Base-by-base conservation (phyloP, 2,329 filamentous ascomycete species). In the Hypoxylon sp. region DNA sequence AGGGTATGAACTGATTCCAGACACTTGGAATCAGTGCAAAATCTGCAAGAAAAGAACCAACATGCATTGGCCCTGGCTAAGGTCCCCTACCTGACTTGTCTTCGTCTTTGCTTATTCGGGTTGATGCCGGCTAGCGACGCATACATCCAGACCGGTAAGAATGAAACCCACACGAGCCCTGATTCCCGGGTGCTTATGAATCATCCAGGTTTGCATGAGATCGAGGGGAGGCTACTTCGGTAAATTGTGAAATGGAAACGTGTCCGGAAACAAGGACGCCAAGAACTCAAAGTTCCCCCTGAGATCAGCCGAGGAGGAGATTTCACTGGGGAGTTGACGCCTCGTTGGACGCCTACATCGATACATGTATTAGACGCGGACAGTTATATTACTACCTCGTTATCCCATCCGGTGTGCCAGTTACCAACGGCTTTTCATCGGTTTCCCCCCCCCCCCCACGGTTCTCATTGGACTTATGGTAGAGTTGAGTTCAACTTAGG, bases 31-130 rank as follows among this genome's bases (percentile, higher is more conserved):
- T 43, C 7, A 27, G n/a, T 43, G n/a, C 23, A 45, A 14, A 41
- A 9, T 41, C 52, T 54, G 37, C 37, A 45, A 30, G 37, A 54
- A 25, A 48, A 4, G 30, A 39, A 29, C 30, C 43, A 57, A 47
- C 41, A 48, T 47, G 54, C 41, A 57, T 57, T 41, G 45, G 21
- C 45, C 21, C 45, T 32, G 23, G 43, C 21, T 37, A 32, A 43
- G 21, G 14, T 45, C 27, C 27, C 27, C 27, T 43, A 23, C 43
- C 39, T 30, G 27, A 23, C 39, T 32, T 32, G 25, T 11, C 21
- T 16, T 19, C 27, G 11, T 29, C 29, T 21, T n/a, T 9, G 41
- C 21, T 27, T 30, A 19, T 25, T 32, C 14, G 12, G 55, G 55
- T 50, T 41, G 47, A 25, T 29, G 14, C 43, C 55, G 45, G 55